phyloP scores from a whole-genome alignment of 2,329 filamentous ascomycete species.

The Beauveria rudraprayagi region DNA sequence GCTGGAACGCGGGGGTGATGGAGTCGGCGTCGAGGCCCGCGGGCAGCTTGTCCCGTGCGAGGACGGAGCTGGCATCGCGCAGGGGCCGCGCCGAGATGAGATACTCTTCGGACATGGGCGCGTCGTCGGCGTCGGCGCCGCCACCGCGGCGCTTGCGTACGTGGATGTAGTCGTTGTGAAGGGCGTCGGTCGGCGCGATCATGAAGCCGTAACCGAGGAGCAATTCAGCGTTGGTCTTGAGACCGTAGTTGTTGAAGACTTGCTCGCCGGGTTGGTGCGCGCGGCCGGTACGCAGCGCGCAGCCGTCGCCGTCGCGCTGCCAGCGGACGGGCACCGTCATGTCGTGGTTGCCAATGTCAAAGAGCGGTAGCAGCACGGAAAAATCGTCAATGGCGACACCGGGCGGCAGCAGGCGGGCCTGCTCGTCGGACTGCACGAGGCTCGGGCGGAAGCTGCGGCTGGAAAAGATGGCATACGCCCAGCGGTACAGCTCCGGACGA shows the following conservation, averaged over 20 bases:
- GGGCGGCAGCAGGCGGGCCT: constrained; percentile 51
- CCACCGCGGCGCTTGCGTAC: constrained; percentile 36
- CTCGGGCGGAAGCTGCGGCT: constrained; percentile 57
- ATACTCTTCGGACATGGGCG: constrained; percentile 31
- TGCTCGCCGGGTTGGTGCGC: constrained; percentile 44
- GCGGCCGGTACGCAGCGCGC: constrained; percentile 35
- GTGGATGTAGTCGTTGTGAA: constrained; percentile 55
- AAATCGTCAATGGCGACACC: constrained; percentile 45
- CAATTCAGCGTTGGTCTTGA: constrained; percentile 65
- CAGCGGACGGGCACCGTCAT: constrained; percentile 52
- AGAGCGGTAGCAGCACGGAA: constrained; percentile 60
- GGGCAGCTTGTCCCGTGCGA: constrained; percentile 34
- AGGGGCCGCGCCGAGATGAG: constrained; percentile 46
- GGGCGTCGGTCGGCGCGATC: constrained; percentile 35
- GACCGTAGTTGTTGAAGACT: constrained; percentile 64
- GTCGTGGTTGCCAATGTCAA: constrained; percentile 66
- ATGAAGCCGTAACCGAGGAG: constrained; percentile 57
- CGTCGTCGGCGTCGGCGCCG: constrained; percentile 6
- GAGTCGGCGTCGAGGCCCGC: constrained; percentile 12
- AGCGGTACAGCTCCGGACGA: constrained; percentile 47
- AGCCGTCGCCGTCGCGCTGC: constrained; percentile 34
- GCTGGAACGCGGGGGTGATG: constrained; percentile 34
- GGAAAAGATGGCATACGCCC: constrained; percentile 58
- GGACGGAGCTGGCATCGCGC: constrained; percentile 37
- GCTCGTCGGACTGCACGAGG: constrained; percentile 64